Percentiles rank a stretch among this genome's conserved stretches.
Evolutionary conservation across 768 basidiomycete genomes (phyloP).

Genomic region (Fistulinella prunicolor): DNA sequence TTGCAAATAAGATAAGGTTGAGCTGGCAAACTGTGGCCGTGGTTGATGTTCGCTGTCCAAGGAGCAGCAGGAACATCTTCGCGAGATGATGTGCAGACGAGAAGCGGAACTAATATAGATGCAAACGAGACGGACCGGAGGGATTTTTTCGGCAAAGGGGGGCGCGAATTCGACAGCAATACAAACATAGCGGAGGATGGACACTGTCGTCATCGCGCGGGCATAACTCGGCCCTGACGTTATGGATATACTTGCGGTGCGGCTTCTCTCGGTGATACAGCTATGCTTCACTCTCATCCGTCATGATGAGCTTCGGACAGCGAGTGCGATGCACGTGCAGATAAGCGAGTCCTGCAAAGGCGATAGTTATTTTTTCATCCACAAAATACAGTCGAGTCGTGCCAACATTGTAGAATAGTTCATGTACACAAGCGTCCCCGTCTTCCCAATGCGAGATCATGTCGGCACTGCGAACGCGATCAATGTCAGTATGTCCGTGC

Average conservation of each 20-base stretch:
- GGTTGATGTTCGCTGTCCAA: slow-evolving; percentile 11
- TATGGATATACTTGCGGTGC: slow-evolving; percentile 21
- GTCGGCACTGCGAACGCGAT: slow-evolving; percentile 53
- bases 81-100: slow-evolving; percentile 22
- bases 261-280: slow-evolving; percentile 21
- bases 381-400: slow-evolving; percentile 4
- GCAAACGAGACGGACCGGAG: slow-evolving; percentile 13
- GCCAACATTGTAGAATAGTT: slow-evolving; percentile 76
- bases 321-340: slow-evolving; percentile 63
- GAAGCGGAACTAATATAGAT: slow-evolving; percentile 22
- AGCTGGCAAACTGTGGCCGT: slow-evolving; percentile 7
- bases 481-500: slow-evolving; percentile 7
- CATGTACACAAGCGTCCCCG: slow-evolving; percentile 71
- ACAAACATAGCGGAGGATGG: slow-evolving; percentile 19
- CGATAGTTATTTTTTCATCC: slow-evolving; percentile 7
- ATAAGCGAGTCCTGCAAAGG: slow-evolving; percentile 62
- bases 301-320: slow-evolving; percentile 46
- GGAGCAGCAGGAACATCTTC: slow-evolving; percentile 16
- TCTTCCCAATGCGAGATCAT: slow-evolving; percentile 90
- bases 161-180: slow-evolving; percentile 16
- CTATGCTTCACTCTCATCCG: slow-evolving; percentile 16
- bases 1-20: not conserved
- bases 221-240: slow-evolving; percentile 12
- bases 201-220: slow-evolving; percentile 19
- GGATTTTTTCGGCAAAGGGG: slow-evolving; percentile 8